These are phyloP conservation scores for Citrullus colocynthis DNA, from an alignment of 306 rosid genomes.

Conservation along the genomic window DNA sequence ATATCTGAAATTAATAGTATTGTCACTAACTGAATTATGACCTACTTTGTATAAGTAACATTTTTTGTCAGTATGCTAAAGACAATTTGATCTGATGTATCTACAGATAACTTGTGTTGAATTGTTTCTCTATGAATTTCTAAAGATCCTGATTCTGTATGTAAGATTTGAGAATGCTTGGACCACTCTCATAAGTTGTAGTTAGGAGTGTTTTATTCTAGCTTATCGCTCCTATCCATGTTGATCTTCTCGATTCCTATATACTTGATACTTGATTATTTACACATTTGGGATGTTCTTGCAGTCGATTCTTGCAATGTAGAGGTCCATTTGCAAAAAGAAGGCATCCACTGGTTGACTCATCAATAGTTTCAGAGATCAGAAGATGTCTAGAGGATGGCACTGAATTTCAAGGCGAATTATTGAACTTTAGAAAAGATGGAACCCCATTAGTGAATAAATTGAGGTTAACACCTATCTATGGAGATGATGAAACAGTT, in stretches of 20 bases:
- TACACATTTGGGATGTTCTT: slow-evolving; percentile 21
- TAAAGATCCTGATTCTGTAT: neutral
- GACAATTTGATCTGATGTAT: neutral
- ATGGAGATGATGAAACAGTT: slow-evolving; percentile 78
- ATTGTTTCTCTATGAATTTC: neutral
- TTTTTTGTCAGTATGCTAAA: neutral
- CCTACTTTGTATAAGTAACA: neutral
- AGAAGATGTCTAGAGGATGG: slow-evolving; percentile 87
- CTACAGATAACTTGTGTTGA: neutral
- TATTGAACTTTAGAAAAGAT: slow-evolving; percentile 94
- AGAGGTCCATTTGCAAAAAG: slow-evolving; percentile 98
- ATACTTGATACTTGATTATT: slow-evolving; percentile 9
- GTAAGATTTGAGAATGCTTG: neutral
- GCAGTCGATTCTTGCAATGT: slow-evolving; percentile 97
- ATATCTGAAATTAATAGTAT: neutral
- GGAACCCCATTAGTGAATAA: slow-evolving; percentile 97
- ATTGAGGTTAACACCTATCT: slow-evolving; percentile 81
- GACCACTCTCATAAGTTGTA: neutral
- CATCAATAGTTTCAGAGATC: slow-evolving; percentile 71
- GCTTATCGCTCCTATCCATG: neutral
- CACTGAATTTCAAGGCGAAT: slow-evolving; percentile 88
- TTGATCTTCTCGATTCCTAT: neutral
- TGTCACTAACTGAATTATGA: neutral
- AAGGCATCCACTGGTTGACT: slow-evolving; percentile 90
- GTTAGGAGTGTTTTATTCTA: neutral